Evolutionary conservation across 768 basidiomycete genomes (phyloP), one percentile per base, ranked within the genome.

Genomic region (Mycena venus): DNA sequence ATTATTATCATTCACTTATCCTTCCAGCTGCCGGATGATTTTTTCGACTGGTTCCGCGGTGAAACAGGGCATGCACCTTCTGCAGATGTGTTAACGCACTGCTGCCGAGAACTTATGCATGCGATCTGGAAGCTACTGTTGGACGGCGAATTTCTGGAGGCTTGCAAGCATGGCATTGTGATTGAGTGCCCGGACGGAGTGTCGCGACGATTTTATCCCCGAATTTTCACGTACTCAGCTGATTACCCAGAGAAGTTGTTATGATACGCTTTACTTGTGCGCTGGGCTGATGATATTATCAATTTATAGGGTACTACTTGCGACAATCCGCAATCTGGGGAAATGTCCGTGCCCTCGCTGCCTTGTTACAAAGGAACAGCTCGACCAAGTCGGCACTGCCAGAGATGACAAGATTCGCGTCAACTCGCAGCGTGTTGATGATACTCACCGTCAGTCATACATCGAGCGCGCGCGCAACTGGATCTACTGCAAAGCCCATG

Each of bases 301-400:
- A 25, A 23, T 49, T 58, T 34, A 25, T 36, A 78, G 77, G 25
- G 72, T 74, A 12, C 56, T 78, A 11, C 69, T 78, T 5, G 71
- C 75, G 0, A n/a, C n/a, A n/a, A n/a, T n/a, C n/a, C n/a, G n/a
- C n/a, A n/a, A n/a, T n/a, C n/a, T 7, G 77, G 75, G 3, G 36
- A 21, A 34, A 4, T 71, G 69, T 23, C 77, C 77, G 0, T 78
- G 77, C 32, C 77, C 77, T 3, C 70, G 77, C 1, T 75, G 77
- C 58, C 40, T 70, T 10, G 55, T 78, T 0, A 15, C 23, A 7
- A 76, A 75, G 27, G 62, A 47, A 0, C 21, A 58, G 7, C 32
- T 63, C 32, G 27, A 49, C 7, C 49, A 64, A 10, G 36, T 64
- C 7, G 70, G 70, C 12, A 72, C 56, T 14, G 36, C 36, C 8